A percentile compares a stretch with the other conserved stretches of the same genome.
phyloP scores from a whole-genome alignment of 495 filamentous ascomycete genomes.

The Hypoxylon lienhwacheense region DNA sequence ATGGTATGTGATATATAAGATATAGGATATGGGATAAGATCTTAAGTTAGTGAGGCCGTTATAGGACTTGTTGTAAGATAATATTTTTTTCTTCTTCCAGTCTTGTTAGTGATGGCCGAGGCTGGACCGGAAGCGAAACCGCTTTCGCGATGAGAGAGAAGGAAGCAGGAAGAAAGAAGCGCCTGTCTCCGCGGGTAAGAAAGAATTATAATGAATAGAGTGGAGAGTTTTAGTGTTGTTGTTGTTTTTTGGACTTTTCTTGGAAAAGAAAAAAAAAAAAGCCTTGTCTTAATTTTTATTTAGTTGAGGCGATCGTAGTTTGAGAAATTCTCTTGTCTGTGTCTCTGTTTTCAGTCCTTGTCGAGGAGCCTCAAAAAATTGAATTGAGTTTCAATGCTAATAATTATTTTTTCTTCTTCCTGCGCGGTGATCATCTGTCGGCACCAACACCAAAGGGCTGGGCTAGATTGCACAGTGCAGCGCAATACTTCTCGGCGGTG shows the following conservation, averaged over 20 bases:
- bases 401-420: slow-evolving; percentile 7
- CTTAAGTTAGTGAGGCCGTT: too few species aligned
- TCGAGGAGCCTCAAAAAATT: slow-evolving; percentile 34
- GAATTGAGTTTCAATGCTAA: slow-evolving; percentile 33
- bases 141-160: slow-evolving; percentile 34
- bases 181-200: slow-evolving; percentile 31
- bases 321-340: slow-evolving; percentile 23
- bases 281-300: too few species aligned
- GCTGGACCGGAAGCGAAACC: slow-evolving; percentile 34
- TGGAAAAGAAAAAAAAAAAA: too few species aligned
- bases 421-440: slow-evolving; percentile 32
- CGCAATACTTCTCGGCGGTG: slow-evolving; percentile 31
- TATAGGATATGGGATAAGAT: too few species aligned
- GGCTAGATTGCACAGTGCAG: slow-evolving; percentile 31
- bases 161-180: slow-evolving; percentile 37
- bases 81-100: too few species aligned
- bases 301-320: slow-evolving; percentile 33
- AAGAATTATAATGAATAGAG: slow-evolving; percentile 26
- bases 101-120: slow-evolving; percentile 31
- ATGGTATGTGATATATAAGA: background rate
- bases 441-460: slow-evolving; percentile 22
- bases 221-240: slow-evolving; percentile 35
- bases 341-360: slow-evolving; percentile 20
- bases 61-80: too few species aligned
- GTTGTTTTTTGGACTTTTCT: too few species aligned